Percentiles rank a stretch among this genome's conserved stretches.
Conservation (phyloP, 2,329 filamentous ascomycete species). For the Knoxdaviesia proteae region DNA sequence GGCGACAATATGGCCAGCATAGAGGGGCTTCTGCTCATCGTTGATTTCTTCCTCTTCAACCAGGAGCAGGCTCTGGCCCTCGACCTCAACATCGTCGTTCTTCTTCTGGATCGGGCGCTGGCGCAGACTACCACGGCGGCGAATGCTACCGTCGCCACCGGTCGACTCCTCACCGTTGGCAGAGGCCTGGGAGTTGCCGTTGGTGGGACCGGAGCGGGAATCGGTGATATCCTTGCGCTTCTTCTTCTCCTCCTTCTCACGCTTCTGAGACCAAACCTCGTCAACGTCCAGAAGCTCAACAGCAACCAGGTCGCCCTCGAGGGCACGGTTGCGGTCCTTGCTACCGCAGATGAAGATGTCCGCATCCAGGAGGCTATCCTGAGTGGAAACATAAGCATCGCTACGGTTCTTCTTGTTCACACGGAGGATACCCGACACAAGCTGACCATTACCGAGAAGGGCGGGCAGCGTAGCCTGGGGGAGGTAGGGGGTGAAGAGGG, state of each 20-base stretch:
- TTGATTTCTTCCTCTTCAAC: constrained; percentile 98
- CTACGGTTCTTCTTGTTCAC: constrained; percentile 99
- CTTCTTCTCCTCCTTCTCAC: constrained; percentile 99
- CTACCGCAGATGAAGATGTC: constrained; percentile 99
- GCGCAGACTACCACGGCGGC: constrained; percentile 80
- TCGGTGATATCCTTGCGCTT: constrained; percentile 98
- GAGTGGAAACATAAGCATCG: constrained; percentile 90
- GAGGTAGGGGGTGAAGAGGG: constrained; percentile 91
- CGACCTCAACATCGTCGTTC: constrained; percentile 97
- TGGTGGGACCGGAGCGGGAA: constrained; percentile 57
- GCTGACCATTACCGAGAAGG: constrained; percentile 72
- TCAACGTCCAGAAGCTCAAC: constrained; percentile 94
- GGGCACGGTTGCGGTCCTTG: constrained; percentile 91
- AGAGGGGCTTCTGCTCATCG: constrained; percentile 92
- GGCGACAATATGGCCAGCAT: constrained; percentile 90
- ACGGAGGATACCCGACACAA: constrained; percentile 87
- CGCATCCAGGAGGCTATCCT: constrained; percentile 70
- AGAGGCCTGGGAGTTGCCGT: constrained; percentile 45
- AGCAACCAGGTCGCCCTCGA: constrained; percentile 89
- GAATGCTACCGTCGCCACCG: constrained; percentile 62
- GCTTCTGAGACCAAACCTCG: constrained; percentile 96
- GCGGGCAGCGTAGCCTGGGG: constrained; percentile 87
- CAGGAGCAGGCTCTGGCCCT: constrained; percentile 86
- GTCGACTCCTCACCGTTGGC: constrained; percentile 40
- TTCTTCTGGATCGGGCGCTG: constrained; percentile 98